Evolutionary conservation across 371 early-diverging fungal species (phyloP).

Genomic region (Lichtheimia ramosa): DNA sequence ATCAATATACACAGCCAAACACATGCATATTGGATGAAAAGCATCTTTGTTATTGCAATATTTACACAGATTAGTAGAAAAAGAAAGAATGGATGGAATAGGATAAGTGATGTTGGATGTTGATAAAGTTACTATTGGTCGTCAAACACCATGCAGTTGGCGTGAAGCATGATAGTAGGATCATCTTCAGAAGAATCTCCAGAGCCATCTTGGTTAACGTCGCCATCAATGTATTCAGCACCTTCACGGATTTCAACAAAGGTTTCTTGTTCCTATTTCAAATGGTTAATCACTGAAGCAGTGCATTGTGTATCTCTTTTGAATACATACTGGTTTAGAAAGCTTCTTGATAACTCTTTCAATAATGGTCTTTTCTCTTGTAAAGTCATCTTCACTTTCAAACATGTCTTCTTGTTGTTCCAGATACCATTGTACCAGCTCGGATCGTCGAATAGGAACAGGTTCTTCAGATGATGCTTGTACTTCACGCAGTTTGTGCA

Average conservation of each 20-base stretch:
- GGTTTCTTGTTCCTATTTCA: slow-evolving; percentile 31
- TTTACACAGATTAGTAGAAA: not conserved
- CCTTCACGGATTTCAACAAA: slow-evolving; percentile 49
- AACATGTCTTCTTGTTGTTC: slow-evolving; percentile 73
- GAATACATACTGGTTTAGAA: slow-evolving; percentile 57
- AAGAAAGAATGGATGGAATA: not conserved
- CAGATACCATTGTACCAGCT: slow-evolving; percentile 84
- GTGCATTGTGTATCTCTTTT: not conserved
- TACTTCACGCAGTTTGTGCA: slow-evolving; percentile 59
- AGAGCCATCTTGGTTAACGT: slow-evolving; percentile 16
- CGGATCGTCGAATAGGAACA: slow-evolving; percentile 66
- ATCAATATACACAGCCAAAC: no score
- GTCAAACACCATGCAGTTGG: slow-evolving; percentile 51
- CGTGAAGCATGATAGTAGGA: slow-evolving; percentile 64
- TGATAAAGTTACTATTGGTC: slow-evolving; percentile 2
- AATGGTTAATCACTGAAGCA: not conserved
- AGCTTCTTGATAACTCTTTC: slow-evolving; percentile 80
- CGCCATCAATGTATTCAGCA: slow-evolving; percentile 14
- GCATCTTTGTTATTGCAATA: not conserved
- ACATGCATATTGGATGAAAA: no score
- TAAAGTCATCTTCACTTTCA: slow-evolving; percentile 69
- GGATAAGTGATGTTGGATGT: slow-evolving; percentile 3
- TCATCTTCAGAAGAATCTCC: slow-evolving; percentile 25
- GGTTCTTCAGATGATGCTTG: slow-evolving; percentile 22
- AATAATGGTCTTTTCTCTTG: slow-evolving; percentile 65